A percentile compares a stretch with the other conserved stretches of the same genome.
phyloP scores from a whole-genome alignment of 768 basidiomycete species.

The Cantharellus anzutake region DNA sequence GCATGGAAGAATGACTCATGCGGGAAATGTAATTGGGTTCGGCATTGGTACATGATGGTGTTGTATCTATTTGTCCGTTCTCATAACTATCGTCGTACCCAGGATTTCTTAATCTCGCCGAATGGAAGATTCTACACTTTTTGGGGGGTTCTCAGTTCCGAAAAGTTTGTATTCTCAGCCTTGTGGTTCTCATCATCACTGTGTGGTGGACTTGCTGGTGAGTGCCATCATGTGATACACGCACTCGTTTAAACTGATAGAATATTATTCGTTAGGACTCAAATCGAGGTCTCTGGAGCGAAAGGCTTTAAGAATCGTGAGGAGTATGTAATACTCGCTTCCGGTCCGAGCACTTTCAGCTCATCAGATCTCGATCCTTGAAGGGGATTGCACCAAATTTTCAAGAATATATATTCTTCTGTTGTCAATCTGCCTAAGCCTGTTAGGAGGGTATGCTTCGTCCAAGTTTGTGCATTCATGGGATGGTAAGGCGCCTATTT shows the following conservation, averaged over 20 bases:
- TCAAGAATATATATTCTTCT: slow-evolving; percentile 59
- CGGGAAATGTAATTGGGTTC: slow-evolving; percentile 88
- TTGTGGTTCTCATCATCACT: slow-evolving; percentile 56
- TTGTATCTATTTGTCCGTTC: not conserved
- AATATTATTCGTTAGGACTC: slow-evolving; percentile 22
- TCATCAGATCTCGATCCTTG: not conserved
- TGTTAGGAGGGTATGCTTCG: slow-evolving; percentile 75
- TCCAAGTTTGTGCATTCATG: slow-evolving; percentile 93
- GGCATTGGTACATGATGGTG: slow-evolving; percentile 46
- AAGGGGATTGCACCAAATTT: slow-evolving; percentile 50
- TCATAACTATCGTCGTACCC: not conserved
- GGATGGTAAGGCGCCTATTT: slow-evolving; percentile 43
- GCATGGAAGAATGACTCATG: slow-evolving; percentile 90
- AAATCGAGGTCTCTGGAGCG: slow-evolving; percentile 40
- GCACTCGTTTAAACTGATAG: not conserved
- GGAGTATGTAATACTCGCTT: slow-evolving; percentile 1
- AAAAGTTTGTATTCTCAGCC: slow-evolving; percentile 81
- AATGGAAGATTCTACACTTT: slow-evolving; percentile 55
- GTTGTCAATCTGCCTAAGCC: slow-evolving; percentile 61
- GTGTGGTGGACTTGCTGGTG: slow-evolving; percentile 69
- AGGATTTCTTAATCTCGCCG: slow-evolving; percentile 80
- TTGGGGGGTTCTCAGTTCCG: slow-evolving; percentile 89
- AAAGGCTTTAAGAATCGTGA: slow-evolving; percentile 15
- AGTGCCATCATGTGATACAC: not conserved
- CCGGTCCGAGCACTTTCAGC: not conserved